A percentile compares a stretch with the other conserved stretches of the same genome.
phyloP scores from a whole-genome alignment of 2,329 filamentous ascomycete species.

The Parastagonospora nodorum region DNA sequence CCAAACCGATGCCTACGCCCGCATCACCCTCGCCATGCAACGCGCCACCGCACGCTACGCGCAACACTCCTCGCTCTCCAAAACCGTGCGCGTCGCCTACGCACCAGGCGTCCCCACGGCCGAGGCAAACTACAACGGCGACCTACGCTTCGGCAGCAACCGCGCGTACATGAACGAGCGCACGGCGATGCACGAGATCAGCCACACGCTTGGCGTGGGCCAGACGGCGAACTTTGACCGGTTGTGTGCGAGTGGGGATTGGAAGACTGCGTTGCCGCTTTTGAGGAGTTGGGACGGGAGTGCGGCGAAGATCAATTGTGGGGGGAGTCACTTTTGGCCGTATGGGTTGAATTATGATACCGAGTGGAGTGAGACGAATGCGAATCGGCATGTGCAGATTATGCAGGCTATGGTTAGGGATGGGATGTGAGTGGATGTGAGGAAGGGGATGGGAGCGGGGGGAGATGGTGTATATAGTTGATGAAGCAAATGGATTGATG shows the following conservation, averaged over 20 bases:
- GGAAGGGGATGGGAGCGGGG: background rate
- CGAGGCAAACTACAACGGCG: slow-evolving; percentile 43
- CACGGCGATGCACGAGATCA: slow-evolving; percentile 44
- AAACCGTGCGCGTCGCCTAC: slow-evolving; percentile 37
- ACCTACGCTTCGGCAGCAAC: slow-evolving; percentile 41
- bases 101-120: slow-evolving; percentile 40
- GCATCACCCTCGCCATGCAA: slow-evolving; percentile 39
- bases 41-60: slow-evolving; percentile 35
- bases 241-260: slow-evolving; percentile 37
- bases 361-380: slow-evolving; percentile 45
- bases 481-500: too few species aligned
- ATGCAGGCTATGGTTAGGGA: slow-evolving; percentile 41
- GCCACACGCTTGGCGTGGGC: slow-evolving; percentile 40
- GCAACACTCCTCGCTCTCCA: slow-evolving; percentile 27
- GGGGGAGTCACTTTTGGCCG: slow-evolving; percentile 40
- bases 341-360: slow-evolving; percentile 44
- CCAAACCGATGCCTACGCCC: slow-evolving; percentile 37
- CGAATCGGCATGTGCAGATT: slow-evolving; percentile 39
- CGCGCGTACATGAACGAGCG: slow-evolving; percentile 42
- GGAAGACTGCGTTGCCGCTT: slow-evolving; percentile 40
- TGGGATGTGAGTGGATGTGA: slow-evolving; percentile 24
- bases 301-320: slow-evolving; percentile 39
- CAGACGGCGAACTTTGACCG: slow-evolving; percentile 38
- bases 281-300: slow-evolving; percentile 37
- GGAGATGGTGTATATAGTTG: background rate